These are phyloP conservation scores for Botryotinia convoluta DNA, from an alignment of 2,329 filamentous ascomycete species.

Conservation along the genomic window DNA sequence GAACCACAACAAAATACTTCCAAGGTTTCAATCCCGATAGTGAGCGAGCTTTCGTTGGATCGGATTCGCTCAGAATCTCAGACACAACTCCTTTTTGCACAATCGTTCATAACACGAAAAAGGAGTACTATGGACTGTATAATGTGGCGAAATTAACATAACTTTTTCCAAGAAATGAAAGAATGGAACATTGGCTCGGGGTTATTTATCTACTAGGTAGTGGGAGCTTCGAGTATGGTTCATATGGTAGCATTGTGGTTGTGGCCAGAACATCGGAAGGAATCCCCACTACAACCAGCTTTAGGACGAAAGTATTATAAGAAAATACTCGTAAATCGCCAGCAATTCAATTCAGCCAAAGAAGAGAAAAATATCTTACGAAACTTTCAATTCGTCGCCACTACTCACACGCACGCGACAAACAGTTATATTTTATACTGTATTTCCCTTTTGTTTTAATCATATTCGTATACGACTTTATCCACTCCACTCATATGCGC, in stretches of 20 bases:
- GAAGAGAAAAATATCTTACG: neutral
- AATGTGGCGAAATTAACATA: neutral
- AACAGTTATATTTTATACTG: neutral
- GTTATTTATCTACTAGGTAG: neutral
- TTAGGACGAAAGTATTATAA: neutral
- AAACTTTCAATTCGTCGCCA: slow-evolving; percentile 2
- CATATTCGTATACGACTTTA: slow-evolving; percentile 7
- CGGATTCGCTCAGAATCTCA: neutral
- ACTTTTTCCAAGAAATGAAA: neutral
- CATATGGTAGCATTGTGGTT: slow-evolving; percentile 10
- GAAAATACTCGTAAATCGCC: slow-evolving; percentile 3
- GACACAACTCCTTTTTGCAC: neutral
- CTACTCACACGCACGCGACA: neutral
- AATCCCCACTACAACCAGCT: neutral
- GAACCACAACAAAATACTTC: neutral
- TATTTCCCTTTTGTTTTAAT: neutral
- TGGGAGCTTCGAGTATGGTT: neutral
- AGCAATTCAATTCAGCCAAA: neutral
- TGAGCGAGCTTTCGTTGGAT: neutral
- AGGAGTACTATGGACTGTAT: neutral
- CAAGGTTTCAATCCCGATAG: neutral
- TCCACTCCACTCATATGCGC: slow-evolving; percentile 19
- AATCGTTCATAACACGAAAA: neutral
- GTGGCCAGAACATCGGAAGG: slow-evolving; percentile 15
- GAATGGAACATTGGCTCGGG: neutral